Conservation (phyloP, 1,139 yeast genomes). For the Scheffersomyces cryptocercus region DNA sequence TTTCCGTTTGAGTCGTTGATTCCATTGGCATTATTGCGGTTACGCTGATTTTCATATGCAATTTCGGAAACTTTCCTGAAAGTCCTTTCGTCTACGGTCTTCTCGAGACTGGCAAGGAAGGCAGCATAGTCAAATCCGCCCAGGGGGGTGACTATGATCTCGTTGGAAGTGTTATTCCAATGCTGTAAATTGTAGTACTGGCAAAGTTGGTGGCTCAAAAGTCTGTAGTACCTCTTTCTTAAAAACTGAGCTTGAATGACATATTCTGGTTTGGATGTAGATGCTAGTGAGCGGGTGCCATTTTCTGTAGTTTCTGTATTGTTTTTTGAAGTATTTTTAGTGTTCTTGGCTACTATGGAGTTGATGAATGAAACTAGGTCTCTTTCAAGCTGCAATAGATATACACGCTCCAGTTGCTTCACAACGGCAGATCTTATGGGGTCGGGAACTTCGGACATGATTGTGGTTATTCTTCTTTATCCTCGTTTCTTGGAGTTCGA, state of each 20-base stretch:
- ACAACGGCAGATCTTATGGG: conserved; percentile 33
- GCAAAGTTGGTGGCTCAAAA: conserved; percentile 68
- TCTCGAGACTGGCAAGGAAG: conserved; percentile 6
- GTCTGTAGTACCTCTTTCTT: conserved; percentile 66
- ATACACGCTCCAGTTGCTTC: conserved; percentile 51
- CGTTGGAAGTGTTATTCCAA: conserved; percentile 26
- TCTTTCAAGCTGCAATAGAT: conserved; percentile 55
- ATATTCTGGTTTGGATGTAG: conserved; percentile 4
- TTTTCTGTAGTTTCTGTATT: neutral
- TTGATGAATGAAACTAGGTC: conserved; percentile 42
- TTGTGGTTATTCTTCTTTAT: neutral
- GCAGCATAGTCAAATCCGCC: conserved; percentile 18
- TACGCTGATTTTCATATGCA: neutral
- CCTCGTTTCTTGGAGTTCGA: no score
- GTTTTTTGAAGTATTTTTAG: no score
- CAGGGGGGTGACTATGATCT: conserved; percentile 26
- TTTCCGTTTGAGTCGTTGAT: neutral
- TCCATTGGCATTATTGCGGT: neutral
- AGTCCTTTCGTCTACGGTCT: neutral
- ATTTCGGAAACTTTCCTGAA: conserved; percentile 7
- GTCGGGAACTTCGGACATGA: conserved; percentile 9
- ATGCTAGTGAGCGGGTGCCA: neutral
- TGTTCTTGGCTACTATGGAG: neutral
- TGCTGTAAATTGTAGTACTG: conserved; percentile 57
- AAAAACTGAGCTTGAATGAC: conserved; percentile 33